Percentiles rank a stretch among this genome's conserved stretches.
Conservation (phyloP, 108 stramenopile species). For the Aurantiochytrium sp. region DNA sequence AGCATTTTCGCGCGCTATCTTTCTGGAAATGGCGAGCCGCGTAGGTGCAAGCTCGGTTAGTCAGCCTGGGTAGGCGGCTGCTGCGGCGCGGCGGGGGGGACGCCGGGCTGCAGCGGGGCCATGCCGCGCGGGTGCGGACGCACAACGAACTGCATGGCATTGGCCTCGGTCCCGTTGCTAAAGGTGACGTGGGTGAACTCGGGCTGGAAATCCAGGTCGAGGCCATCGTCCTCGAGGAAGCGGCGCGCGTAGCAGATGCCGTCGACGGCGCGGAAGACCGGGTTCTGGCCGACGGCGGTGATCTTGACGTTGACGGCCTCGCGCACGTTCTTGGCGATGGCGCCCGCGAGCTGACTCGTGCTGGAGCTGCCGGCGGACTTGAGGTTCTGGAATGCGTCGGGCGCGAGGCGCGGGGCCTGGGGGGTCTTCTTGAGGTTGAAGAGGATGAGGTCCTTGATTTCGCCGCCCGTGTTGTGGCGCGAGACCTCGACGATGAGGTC, state of each 20-base stretch:
- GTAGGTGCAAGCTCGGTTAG: background rate
- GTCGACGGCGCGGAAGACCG: conserved; percentile 1
- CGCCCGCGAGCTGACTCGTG: background rate
- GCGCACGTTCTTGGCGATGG: conserved; percentile 13
- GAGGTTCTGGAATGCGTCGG: background rate
- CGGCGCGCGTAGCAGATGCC: background rate
- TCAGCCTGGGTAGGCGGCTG: background rate
- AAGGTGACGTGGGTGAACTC: background rate
- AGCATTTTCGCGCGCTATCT: too few relatives aligned
- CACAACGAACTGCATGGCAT: conserved; percentile 9
- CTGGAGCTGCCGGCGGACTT: background rate
- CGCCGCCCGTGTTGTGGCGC: background rate
- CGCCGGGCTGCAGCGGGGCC: background rate
- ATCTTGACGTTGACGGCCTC: background rate
- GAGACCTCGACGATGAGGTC: background rate
- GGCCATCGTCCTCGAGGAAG: background rate
- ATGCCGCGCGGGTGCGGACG: background rate
- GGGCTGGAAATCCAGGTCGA: conserved; percentile 14
- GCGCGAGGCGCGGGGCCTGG: too few relatives aligned
- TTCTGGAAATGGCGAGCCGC: too few relatives aligned
- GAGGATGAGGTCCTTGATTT: conserved; percentile 7
- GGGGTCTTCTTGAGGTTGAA: background rate
- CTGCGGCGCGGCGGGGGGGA: background rate
- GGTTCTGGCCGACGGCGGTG: conserved; percentile 5
- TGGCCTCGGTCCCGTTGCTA: background rate